Percentiles rank a stretch among this genome's conserved stretches.
Conservation (phyloP, 768 basidiomycete genomes). For the Kwoniella heveanensis region DNA sequence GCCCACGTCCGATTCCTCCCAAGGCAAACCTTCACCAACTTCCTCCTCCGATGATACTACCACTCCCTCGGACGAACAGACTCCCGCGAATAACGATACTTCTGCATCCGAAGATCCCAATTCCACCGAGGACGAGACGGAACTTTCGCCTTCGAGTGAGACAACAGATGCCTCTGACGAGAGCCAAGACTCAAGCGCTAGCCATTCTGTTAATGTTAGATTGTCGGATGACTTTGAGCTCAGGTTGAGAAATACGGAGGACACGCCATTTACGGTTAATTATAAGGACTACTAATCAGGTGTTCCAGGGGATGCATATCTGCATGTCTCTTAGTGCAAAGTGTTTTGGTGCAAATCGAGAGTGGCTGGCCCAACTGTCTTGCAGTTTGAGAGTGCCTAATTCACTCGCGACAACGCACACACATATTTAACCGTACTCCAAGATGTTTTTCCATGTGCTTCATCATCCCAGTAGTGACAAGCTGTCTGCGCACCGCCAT, state of each 20-base stretch:
- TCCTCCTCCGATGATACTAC: neutral
- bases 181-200: neutral
- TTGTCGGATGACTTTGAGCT: neutral
- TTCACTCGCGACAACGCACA: too few species aligned
- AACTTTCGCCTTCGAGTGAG: constrained; percentile 10
- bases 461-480: too few species aligned
- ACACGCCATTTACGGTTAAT: neutral
- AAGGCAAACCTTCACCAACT: neutral
- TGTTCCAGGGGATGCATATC: too few species aligned
- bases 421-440: too few species aligned
- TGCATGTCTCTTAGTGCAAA: too few species aligned
- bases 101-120: neutral
- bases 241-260: neutral
- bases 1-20: neutral
- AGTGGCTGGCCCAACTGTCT: too few species aligned
- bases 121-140: too few species aligned
- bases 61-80: constrained; percentile 3
- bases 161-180: too few species aligned
- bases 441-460: too few species aligned
- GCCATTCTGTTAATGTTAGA: neutral
- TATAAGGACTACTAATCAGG: neutral
- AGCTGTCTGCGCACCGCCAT: too few species aligned
- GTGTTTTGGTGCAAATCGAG: too few species aligned
- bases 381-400: too few species aligned
- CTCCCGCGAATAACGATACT: neutral